Evolutionary conservation across 306 rosid species (phyloP), one percentile per base, ranked within the genome.

Genomic region (Amphicarpaea edgeworthii): DNA sequence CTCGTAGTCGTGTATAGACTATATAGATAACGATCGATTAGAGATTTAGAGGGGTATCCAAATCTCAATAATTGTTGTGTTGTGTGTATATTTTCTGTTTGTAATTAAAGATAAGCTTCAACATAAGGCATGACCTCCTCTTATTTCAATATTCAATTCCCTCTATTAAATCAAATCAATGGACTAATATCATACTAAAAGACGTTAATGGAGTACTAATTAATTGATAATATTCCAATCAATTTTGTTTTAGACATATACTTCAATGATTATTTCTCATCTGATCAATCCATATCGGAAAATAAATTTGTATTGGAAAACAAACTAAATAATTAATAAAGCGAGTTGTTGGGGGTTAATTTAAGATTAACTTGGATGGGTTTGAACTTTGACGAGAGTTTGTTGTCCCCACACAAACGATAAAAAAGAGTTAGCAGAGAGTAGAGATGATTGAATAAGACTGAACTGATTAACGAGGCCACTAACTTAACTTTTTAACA

Each of bases 1-100:
- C 30, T 57, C 14, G 6, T 86, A 82, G 23, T 57, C 14, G 6
- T 86, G 84, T 87, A 72, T 70, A n/a, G n/a, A n/a, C n/a, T n/a
- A 28, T 28, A 28, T 28, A 85, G 83, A 80, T 77, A 53, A 73
- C 70, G 55, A 62, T n/a, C 32, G 32, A 28, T 28, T 28, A 28
- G n/a, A n/a, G n/a, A n/a, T n/a, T 41, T 58, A 71, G 37, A 41
- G 47, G 20, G 43, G 6, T 0, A 50, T 10, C 42, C 2, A 40
- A 40, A 28, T 28, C 70, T 21, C 61, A 76, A 68, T 75, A 53
- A 51, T 51, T n/a, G 9, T 63, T 43, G 34, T n/a, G 9, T 63
- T 43, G 34, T 26, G 3, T 21, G 17, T 62, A 38, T 38, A 26
- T 4, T 21, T 70, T 28, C 12, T 21, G 19, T 19, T 41, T 70